Evolutionary conservation across 2,329 filamentous ascomycete species (phyloP).

Genomic region (Trichoderma citrinoviride): DNA sequence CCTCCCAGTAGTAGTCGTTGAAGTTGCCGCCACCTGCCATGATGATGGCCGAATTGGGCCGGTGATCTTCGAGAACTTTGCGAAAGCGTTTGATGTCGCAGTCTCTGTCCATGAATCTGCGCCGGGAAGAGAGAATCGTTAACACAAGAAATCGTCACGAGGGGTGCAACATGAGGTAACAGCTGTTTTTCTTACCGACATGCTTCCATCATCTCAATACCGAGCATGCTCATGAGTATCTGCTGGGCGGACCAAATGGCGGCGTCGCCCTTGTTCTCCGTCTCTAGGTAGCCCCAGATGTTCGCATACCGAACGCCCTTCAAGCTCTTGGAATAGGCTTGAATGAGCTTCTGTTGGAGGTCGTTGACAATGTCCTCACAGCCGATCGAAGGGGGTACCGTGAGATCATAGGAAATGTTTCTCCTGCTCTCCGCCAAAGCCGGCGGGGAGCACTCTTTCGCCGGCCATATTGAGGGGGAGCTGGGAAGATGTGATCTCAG

Average conservation of each 20-base stretch:
- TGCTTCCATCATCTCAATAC: conserved; percentile 17
- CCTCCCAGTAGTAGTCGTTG: conserved; percentile 18
- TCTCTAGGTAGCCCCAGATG: conserved; percentile 14
- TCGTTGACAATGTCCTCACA: conserved; percentile 19
- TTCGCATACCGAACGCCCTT: conserved; percentile 17
- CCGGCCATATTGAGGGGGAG: conserved; percentile 14
- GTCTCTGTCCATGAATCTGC: conserved; percentile 10
- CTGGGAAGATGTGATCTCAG: conserved; percentile 15
- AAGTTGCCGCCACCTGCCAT: conserved; percentile 16
- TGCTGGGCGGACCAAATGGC: conserved; percentile 16
- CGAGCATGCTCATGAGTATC: conserved; percentile 18
- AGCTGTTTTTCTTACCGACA: not conserved
- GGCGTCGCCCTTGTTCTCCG: conserved; percentile 15
- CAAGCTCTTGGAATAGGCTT: not conserved
- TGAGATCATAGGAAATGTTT: conserved; percentile 13
- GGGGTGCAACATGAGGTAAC: not conserved
- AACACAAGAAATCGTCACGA: not conserved
- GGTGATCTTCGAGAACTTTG: conserved; percentile 5
- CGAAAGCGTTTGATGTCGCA: conserved; percentile 13
- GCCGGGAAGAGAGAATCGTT: not conserved
- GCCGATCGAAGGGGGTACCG: conserved; percentile 3
- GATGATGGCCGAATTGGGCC: conserved; percentile 12
- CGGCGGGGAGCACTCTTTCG: not conserved
- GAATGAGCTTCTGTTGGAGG: conserved; percentile 11
- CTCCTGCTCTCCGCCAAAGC: not conserved